phyloP scores from a whole-genome alignment of 2,329 filamentous ascomycete species.

The Thelonectria rubi region DNA sequence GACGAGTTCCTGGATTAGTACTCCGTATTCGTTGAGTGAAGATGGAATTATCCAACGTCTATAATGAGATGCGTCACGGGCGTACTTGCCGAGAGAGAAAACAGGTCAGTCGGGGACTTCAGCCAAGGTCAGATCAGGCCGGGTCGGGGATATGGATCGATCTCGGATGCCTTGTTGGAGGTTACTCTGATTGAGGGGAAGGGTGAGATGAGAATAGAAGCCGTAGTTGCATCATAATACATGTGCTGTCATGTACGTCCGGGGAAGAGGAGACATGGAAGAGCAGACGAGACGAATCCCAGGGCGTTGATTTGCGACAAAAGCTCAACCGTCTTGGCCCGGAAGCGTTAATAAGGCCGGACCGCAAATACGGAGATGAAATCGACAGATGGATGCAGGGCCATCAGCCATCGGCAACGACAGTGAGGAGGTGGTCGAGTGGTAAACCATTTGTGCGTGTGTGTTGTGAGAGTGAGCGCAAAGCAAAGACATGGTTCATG shows the following conservation, averaged over 20 bases:
- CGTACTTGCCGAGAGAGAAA: neutral
- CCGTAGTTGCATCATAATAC: conserved; percentile 1
- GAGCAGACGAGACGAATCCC: neutral
- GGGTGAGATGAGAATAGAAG: conserved; percentile 9
- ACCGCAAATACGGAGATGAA: conserved; percentile 14
- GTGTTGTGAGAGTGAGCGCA: too few species aligned
- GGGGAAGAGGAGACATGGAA: conserved; percentile 14
- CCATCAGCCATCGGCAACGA: neutral
- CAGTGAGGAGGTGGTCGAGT: neutral
- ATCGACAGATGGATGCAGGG: conserved; percentile 16
- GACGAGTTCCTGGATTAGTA: conserved; percentile 8
- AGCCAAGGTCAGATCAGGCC: neutral
- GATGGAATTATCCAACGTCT: too few species aligned
- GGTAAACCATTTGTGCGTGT: neutral
- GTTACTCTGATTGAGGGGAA: conserved; percentile 11
- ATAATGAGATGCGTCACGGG: neutral
- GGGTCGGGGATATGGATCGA: conserved; percentile 9
- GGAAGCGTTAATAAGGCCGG: neutral
- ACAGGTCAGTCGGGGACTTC: neutral
- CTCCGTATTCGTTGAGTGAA: neutral
- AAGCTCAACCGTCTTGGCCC: neutral
- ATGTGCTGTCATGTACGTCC: neutral
- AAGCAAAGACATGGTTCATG: conserved; percentile 3
- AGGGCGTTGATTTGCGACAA: conserved; percentile 13
- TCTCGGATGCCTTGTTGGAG: conserved; percentile 3